These are phyloP conservation scores for Aureobasidium sp. DNA, from an alignment of 2,329 filamentous ascomycete species.

Conservation along the genomic window DNA sequence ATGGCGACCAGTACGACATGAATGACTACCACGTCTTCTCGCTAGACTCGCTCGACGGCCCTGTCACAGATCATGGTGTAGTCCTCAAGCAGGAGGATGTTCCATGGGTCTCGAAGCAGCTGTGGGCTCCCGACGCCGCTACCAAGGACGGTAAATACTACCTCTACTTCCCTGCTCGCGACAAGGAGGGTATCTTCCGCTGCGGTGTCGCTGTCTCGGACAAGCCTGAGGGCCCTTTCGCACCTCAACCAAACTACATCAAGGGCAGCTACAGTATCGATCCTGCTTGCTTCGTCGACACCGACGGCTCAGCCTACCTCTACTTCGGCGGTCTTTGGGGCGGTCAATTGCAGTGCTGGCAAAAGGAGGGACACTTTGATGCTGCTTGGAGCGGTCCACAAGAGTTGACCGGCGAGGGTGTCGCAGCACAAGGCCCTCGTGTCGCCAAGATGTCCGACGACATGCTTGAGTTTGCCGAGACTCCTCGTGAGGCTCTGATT, in stretches of 20 bases:
- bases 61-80: constrained; percentile 64
- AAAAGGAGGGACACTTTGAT: constrained; percentile 49
- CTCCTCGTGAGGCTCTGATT: constrained; percentile 54
- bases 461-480: constrained; percentile 53
- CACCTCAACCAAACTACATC: constrained; percentile 55
- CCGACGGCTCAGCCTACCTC: constrained; percentile 53
- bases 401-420: constrained; percentile 50
- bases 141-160: constrained; percentile 62
- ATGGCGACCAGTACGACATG: constrained; percentile 82
- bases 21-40: constrained; percentile 74
- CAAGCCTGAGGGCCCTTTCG: constrained; percentile 61
- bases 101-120: constrained; percentile 69
- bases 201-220: constrained; percentile 62
- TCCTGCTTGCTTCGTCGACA: constrained; percentile 66
- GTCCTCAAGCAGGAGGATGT: constrained; percentile 57
- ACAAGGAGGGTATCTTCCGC: constrained; percentile 60
- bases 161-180: constrained; percentile 68
- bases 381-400: constrained; percentile 44
- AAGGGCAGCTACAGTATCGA: constrained; percentile 67
- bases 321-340: constrained; percentile 79
- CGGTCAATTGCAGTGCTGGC: constrained; percentile 71
- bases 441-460: constrained; percentile 55
- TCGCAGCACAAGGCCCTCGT: constrained; percentile 54
- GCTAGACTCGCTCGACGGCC: constrained; percentile 45
- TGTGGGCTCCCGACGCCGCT: constrained; percentile 74